Percentiles rank a stretch among this genome's conserved stretches.
Evolutionary conservation across 495 filamentous ascomycete genomes (phyloP).

Genomic region (Penicillium paxilli): DNA sequence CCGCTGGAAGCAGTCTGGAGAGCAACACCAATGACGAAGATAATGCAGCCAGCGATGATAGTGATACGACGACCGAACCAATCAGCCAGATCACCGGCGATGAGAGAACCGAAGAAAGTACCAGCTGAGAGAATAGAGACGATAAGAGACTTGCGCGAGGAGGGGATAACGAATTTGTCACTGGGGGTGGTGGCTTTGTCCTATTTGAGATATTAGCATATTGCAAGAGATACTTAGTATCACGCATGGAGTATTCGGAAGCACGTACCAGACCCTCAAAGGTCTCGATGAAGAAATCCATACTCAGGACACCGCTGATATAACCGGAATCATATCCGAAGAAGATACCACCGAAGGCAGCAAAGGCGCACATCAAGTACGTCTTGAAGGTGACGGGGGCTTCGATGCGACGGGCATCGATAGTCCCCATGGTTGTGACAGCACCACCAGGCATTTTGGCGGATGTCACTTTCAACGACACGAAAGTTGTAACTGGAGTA

Average conservation of each 20-base stretch:
- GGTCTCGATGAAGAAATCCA: slow-evolving; percentile 50
- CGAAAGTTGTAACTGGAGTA: slow-evolving; percentile 11
- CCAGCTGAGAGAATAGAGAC: slow-evolving; percentile 73
- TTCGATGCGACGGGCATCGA: slow-evolving; percentile 51
- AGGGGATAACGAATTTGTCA: slow-evolving; percentile 42
- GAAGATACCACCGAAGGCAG: slow-evolving; percentile 60
- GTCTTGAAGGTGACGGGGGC: slow-evolving; percentile 64
- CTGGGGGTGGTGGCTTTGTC: slow-evolving; percentile 23
- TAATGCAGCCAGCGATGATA: slow-evolving; percentile 61
- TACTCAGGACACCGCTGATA: slow-evolving; percentile 54
- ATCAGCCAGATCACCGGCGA: slow-evolving; percentile 70
- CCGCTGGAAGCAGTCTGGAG: slow-evolving; percentile 57
- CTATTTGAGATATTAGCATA: slow-evolving; percentile 10
- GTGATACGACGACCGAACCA: slow-evolving; percentile 66
- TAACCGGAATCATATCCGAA: slow-evolving; percentile 57
- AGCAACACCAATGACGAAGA: slow-evolving; percentile 65
- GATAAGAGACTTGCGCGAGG: slow-evolving; percentile 60
- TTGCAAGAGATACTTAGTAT: neutral
- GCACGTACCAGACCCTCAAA: slow-evolving; percentile 39
- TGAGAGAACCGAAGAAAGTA: slow-evolving; percentile 74
- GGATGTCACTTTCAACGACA: slow-evolving; percentile 16
- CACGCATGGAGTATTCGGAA: neutral
- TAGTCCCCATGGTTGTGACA: slow-evolving; percentile 24
- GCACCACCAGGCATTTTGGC: slow-evolving; percentile 24
- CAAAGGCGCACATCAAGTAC: slow-evolving; percentile 61